Base-by-base conservation (phyloP, 2,329 filamentous ascomycete genomes). In the Huntiella moniliformis region DNA sequence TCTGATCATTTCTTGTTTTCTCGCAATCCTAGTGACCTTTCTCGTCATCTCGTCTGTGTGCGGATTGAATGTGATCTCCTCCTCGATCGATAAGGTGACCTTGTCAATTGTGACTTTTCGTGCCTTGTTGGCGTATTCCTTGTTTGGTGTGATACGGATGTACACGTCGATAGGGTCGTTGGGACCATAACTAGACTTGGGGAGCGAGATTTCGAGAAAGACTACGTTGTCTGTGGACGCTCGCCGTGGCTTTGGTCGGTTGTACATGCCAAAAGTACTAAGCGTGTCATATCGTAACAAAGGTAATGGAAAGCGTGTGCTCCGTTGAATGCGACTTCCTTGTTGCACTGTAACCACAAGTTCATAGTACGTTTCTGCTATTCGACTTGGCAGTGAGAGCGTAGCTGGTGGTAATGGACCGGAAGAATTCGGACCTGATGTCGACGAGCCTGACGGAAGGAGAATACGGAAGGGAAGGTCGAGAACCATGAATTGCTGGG, bases 211-310 rank as follows among this genome's bases (percentile, higher is more conserved):
- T 39, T 83, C 85, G 46, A 96, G 67, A 6, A 85, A 92, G 50
- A 96, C 84, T 46, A 96, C 67, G 60, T 93, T 91, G 64, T 96
- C 91, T 44, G 82, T 77, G 31, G 86, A 83, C 50, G 79, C 75
- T 56, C 92, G 81, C 47, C 85, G 84, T 49, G 81, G 82, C 61
- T 95, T 88, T 12, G 87, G 88, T 46, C 86, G 80, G 63, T 96
- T 96, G 67, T 96, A 98, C 91, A 96, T 96, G 62, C 91, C 91
- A 64, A 98, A 98, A 1, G 91, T 96, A 37, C 87, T 95, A 42
- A 98, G 68, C 1, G 88, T 98, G 61, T 98, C 91, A 65, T 96
- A 98, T 58, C 91, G 74, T 53, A 84, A 77, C 54, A 98, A 75
- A 1, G 88, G 88, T 35, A 96, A 82, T 1, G 91, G 84, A 54